These are phyloP conservation scores for Phytophthora vignae DNA, from an alignment of 352 stramenopile species.

Conservation along the genomic window DNA sequence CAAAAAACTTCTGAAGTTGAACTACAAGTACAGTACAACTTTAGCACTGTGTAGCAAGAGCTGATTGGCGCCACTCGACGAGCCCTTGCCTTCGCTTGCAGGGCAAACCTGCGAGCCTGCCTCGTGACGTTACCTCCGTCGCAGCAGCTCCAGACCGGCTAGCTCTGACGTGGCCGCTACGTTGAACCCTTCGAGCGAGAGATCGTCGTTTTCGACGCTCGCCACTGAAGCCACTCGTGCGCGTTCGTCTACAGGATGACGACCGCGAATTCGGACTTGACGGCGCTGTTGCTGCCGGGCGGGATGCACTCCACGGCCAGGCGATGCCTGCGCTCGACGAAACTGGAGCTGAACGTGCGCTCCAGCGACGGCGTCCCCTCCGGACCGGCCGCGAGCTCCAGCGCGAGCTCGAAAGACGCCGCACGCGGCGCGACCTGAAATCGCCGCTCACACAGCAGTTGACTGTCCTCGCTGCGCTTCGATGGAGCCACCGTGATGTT, in stretches of 20 bases:
- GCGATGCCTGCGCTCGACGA: conserved; percentile 11
- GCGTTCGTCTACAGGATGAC: conserved; percentile 15
- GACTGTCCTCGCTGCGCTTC: conserved; percentile 6
- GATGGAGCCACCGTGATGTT: conserved; percentile 8
- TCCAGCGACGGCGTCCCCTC: background rate
- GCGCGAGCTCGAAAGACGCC: conserved; percentile 7
- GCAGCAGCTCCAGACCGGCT: background rate
- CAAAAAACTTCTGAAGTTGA: no score
- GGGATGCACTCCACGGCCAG: background rate
- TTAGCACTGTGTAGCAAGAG: background rate
- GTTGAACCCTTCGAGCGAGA: conserved; percentile 5
- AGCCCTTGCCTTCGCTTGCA: background rate
- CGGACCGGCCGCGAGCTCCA: background rate
- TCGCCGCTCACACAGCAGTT: conserved; percentile 4
- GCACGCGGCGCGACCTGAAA: conserved; percentile 8
- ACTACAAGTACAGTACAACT: no score
- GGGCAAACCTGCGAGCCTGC: background rate
- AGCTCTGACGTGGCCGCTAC: background rate
- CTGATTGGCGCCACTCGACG: background rate
- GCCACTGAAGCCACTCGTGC: conserved; percentile 17
- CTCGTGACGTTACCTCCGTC: background rate
- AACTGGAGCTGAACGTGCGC: conserved; percentile 17
- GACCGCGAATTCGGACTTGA: conserved; percentile 8
- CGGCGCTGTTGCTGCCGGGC: background rate
- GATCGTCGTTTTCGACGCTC: conserved; percentile 13